Percentiles rank a stretch among this genome's conserved stretches.
Evolutionary conservation across 805 yeast species (phyloP).

Genomic region (Nakazawaea wyomingensis): DNA sequence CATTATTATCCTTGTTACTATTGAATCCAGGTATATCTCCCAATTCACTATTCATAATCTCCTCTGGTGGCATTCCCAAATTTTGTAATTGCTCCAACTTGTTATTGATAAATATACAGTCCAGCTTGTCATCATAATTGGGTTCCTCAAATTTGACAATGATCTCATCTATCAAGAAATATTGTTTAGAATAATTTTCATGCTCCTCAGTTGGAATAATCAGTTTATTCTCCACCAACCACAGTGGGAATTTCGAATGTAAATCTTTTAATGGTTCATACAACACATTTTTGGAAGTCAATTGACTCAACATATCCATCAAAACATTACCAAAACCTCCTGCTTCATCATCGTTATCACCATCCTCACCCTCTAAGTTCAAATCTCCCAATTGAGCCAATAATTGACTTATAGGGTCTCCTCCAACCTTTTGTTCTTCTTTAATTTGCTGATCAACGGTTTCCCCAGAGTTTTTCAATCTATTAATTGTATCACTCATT

Average conservation of each 20-base stretch:
- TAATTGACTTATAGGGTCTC: constrained; percentile 56
- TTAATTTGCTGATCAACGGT: constrained; percentile 57
- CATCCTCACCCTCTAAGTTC: constrained; percentile 28
- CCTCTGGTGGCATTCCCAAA: constrained; percentile 77
- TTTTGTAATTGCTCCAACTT: constrained; percentile 67
- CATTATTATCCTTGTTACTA: constrained; percentile 25
- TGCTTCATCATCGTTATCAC: constrained; percentile 21
- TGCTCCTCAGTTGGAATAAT: constrained; percentile 41
- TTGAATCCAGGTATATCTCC: constrained; percentile 42
- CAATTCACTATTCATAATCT: constrained; percentile 44
- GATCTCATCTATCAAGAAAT: constrained; percentile 53
- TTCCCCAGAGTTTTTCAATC: constrained; percentile 73
- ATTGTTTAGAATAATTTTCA: constrained; percentile 56
- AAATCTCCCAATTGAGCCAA: constrained; percentile 56
- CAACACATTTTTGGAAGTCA: constrained; percentile 78
- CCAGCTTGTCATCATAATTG: constrained; percentile 47
- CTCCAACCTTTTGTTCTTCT: constrained; percentile 29
- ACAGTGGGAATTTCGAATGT: constrained; percentile 64
- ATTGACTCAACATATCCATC: constrained; percentile 71
- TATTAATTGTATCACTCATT: constrained; percentile 72
- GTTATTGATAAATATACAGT: constrained; percentile 46
- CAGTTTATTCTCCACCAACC: constrained; percentile 53
- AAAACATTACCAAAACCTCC: constrained; percentile 56
- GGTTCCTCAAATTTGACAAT: constrained; percentile 62
- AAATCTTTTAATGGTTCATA: constrained; percentile 87